Evolutionary conservation across 495 filamentous ascomycete genomes (phyloP).

Genomic region (Mytilinidion resinicola): DNA sequence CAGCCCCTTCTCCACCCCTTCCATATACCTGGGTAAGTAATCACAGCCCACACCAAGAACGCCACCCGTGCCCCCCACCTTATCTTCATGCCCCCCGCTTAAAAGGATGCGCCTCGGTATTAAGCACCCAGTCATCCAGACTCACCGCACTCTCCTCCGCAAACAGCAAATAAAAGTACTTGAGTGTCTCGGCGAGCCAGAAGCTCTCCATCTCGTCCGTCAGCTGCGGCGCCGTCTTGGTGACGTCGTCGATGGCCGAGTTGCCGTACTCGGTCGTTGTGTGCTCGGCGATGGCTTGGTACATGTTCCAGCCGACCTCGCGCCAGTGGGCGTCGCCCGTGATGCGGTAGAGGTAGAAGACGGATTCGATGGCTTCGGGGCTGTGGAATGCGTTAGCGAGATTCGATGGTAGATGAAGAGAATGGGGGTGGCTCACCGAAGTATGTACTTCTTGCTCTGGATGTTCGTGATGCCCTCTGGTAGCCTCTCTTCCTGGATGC

Average conservation of each 20-base stretch:
- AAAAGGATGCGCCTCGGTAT: slow-evolving; percentile 33
- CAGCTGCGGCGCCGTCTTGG: slow-evolving; percentile 35
- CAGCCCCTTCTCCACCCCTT: not conserved
- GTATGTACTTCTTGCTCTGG: slow-evolving; percentile 58
- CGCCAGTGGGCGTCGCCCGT: slow-evolving; percentile 78
- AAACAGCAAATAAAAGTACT: slow-evolving; percentile 91
- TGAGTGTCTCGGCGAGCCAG: slow-evolving; percentile 46
- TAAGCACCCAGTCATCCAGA: slow-evolving; percentile 64
- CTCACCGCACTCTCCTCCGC: slow-evolving; percentile 60
- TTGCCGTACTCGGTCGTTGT: slow-evolving; percentile 63
- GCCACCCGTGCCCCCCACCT: not conserved
- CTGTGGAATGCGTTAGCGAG: slow-evolving; percentile 36
- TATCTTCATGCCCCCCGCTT: slow-evolving; percentile 16
- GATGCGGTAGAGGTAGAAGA: slow-evolving; percentile 92
- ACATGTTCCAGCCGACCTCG: slow-evolving; percentile 87
- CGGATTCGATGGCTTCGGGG: slow-evolving; percentile 89
- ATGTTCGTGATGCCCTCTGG: slow-evolving; percentile 62
- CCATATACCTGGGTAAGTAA: not conserved
- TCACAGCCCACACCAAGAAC: not conserved
- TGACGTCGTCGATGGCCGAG: slow-evolving; percentile 71
- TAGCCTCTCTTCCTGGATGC: slow-evolving; percentile 55
- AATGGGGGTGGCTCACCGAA: slow-evolving; percentile 50
- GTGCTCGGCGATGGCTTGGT: slow-evolving; percentile 60
- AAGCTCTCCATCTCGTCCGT: slow-evolving; percentile 39
- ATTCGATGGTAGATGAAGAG: not conserved